Conservation (phyloP, 257 asterid species). For the Fraxinus excelsior region DNA sequence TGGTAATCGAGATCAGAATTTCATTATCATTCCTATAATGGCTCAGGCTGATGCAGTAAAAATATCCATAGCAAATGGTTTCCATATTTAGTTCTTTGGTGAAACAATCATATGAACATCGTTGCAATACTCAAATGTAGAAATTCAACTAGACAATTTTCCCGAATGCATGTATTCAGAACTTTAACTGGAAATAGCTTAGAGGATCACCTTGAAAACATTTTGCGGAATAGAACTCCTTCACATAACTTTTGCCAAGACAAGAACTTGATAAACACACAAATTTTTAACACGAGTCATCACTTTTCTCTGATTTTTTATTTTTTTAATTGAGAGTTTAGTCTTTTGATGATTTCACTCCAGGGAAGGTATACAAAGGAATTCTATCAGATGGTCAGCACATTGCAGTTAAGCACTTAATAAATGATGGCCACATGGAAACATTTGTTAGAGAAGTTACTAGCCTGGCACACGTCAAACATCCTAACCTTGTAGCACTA, state of each 20-base stretch:
- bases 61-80: not conserved
- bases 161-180: not conserved
- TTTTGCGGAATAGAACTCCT: not conserved
- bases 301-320: not conserved
- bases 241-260: not conserved
- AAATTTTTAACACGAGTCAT: not conserved
- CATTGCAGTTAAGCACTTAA: slow-evolving; percentile 74
- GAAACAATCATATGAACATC: not conserved
- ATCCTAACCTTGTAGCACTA: slow-evolving; percentile 71
- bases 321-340: not conserved
- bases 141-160: not conserved
- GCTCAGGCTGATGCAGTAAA: too few species aligned
- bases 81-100: not conserved
- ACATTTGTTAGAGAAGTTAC: slow-evolving; percentile 78
- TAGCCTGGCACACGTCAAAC: slow-evolving; percentile 71
- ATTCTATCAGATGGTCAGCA: slow-evolving; percentile 45
- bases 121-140: not conserved
- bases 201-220: not conserved
- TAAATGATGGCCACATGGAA: slow-evolving; percentile 79
- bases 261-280: not conserved
- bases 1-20: too few species aligned
- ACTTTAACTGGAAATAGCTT: not conserved
- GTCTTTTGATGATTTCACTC: slow-evolving; percentile 6
- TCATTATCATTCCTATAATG: too few species aligned
- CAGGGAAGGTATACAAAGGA: slow-evolving; percentile 83